Percentiles rank a stretch among this genome's conserved stretches.
Conservation (phyloP, 2,329 filamentous ascomycete species). For the Sporothrix euskadiensis region DNA sequence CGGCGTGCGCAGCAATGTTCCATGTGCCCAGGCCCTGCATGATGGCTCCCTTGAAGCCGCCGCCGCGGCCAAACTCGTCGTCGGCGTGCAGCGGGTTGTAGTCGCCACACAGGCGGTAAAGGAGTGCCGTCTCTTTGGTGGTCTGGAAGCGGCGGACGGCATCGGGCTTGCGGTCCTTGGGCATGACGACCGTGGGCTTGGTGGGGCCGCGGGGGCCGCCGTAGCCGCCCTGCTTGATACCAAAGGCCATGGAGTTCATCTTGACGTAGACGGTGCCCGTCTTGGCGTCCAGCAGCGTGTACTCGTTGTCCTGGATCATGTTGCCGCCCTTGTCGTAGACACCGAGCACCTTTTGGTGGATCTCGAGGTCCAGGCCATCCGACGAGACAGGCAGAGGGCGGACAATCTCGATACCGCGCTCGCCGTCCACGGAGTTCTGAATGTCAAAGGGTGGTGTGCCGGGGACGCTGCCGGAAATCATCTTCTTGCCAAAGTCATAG, state of each 20-base stretch:
- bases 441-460: conserved; percentile 46
- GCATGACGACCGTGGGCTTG: conserved; percentile 39
- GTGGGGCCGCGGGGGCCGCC: conserved; percentile 45
- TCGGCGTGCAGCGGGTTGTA: conserved; percentile 52
- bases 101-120: conserved; percentile 51
- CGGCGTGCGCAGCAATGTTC: conserved; percentile 49
- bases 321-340: conserved; percentile 49
- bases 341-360: conserved; percentile 45
- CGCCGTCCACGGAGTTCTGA: conserved; percentile 46
- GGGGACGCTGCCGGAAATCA: conserved; percentile 41
- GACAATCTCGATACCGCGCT: conserved; percentile 45
- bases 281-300: conserved; percentile 43
- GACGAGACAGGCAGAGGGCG: conserved; percentile 42
- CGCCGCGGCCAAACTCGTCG: conserved; percentile 44
- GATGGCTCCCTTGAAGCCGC: conserved; percentile 50
- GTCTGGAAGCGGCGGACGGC: conserved; percentile 44
- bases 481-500: conserved; percentile 45
- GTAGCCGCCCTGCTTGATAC: conserved; percentile 50
- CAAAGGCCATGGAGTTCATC: conserved; percentile 46
- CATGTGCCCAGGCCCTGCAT: conserved; percentile 51
- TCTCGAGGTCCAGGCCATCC: conserved; percentile 43
- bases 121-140: conserved; percentile 42
- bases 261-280: conserved; percentile 44
- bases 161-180: conserved; percentile 41
- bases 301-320: conserved; percentile 47